A percentile compares a stretch with the other conserved stretches of the same genome.
These are phyloP conservation scores for Ciborinia camelliae DNA, from an alignment of 2,329 filamentous ascomycete species.

Conservation along the genomic window DNA sequence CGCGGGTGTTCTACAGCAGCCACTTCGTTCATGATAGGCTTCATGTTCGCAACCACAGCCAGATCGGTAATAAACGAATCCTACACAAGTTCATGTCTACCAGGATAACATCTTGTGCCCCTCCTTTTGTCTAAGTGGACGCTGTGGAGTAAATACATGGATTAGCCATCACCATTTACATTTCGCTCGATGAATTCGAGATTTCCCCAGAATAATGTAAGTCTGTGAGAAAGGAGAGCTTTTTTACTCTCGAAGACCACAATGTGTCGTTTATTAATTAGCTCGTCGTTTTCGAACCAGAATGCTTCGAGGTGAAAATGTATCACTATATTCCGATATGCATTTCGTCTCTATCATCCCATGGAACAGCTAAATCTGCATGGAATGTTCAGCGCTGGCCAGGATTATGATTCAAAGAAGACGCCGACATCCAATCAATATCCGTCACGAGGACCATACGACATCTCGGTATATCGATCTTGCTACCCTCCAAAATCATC, in stretches of 20 bases:
- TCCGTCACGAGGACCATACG: conserved; percentile 25
- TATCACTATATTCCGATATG: not conserved
- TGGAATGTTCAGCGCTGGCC: conserved; percentile 9
- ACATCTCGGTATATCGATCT: conserved; percentile 14
- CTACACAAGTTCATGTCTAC: conserved; percentile 11
- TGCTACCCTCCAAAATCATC: conserved; percentile 17
- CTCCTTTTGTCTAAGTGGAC: conserved; percentile 19
- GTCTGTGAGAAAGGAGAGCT: not conserved
- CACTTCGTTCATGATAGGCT: conserved; percentile 16
- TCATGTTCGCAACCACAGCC: conserved; percentile 5
- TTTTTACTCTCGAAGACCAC: not conserved
- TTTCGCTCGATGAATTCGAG: not conserved
- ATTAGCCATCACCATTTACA: not conserved
- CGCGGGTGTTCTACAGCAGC: conserved; percentile 12
- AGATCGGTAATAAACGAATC: conserved; percentile 11
- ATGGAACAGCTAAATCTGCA: conserved; percentile 1
- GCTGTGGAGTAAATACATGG: conserved; percentile 1
- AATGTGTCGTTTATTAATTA: not conserved
- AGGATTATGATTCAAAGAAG: conserved; percentile 14
- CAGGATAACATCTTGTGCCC: conserved; percentile 3
- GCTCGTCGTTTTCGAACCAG: not conserved
- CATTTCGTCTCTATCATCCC: not conserved
- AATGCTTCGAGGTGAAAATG: not conserved
- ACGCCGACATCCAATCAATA: conserved; percentile 25
- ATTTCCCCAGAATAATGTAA: not conserved